A percentile compares a stretch with the other conserved stretches of the same genome.
These are phyloP conservation scores for Phyllosticta citriasiana DNA, from an alignment of 2,329 filamentous ascomycete genomes.

Conservation along the genomic window DNA sequence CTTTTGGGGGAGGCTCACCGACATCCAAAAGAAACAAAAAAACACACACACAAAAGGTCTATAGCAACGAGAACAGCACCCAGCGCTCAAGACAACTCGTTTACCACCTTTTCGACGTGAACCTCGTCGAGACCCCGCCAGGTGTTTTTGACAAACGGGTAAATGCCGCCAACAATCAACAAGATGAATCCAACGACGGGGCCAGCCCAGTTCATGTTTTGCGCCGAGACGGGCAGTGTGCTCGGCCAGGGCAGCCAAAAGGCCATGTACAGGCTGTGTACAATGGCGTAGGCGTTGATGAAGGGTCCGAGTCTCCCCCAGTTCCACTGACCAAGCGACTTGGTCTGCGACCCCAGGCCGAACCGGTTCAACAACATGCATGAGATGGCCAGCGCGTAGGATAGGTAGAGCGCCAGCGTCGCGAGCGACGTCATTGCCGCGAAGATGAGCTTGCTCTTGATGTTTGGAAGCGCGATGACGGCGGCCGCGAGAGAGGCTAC, in stretches of 20 bases:
- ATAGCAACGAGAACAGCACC: too few relatives aligned
- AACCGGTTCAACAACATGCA: constrained; percentile 26
- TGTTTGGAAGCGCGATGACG: constrained; percentile 29
- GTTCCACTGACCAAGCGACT: constrained; percentile 9
- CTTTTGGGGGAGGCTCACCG: background rate
- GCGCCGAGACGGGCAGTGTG: constrained; percentile 6
- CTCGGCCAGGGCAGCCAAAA: constrained; percentile 12
- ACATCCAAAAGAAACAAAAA: background rate
- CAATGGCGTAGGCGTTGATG: constrained; percentile 10
- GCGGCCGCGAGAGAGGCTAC: constrained; percentile 24
- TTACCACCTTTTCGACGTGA: background rate
- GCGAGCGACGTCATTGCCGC: constrained; percentile 31
- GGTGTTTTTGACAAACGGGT: background rate
- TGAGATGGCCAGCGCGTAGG: constrained; percentile 31
- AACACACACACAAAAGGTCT: too few relatives aligned
- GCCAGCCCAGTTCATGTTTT: constrained; percentile 13
- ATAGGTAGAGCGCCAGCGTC: constrained; percentile 28
- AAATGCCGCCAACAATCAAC: constrained; percentile 8
- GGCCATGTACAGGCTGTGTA: constrained; percentile 6
- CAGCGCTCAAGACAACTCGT: background rate
- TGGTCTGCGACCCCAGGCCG: constrained; percentile 7
- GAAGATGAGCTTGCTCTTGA: constrained; percentile 31
- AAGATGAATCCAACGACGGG: constrained; percentile 11
- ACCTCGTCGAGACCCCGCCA: background rate
- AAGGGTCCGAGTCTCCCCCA: constrained; percentile 8